Base-by-base conservation (phyloP, 306 rosid species). In the Cicer chorassanicum region DNA sequence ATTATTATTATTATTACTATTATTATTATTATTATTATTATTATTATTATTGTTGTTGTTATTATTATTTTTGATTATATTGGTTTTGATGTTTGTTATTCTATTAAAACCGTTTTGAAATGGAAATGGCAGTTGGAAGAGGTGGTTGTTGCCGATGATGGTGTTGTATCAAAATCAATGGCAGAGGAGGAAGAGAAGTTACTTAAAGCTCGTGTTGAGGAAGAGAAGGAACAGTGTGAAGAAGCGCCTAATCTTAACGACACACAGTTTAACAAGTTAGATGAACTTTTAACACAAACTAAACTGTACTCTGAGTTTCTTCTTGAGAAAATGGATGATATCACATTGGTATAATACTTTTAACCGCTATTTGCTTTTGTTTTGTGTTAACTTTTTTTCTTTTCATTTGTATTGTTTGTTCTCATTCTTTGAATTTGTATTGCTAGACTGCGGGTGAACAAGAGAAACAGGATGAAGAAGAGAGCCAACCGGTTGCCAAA, bases 271-370 rank as follows among this genome's bases (percentile, higher is more conserved):
- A 85, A 84, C 85, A 95, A 90, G 74, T 80, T 95, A 86, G 98
- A 95, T 63, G 99, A 95, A 84, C 97, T 95, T 67, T 76, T 95
- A 41, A 89, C 91, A 0, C 96, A 92, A 78, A 92, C 99, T 3
- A 95, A 92, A 73, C 81, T 95, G 16, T 92, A 86, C 86, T 85
- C 99, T 0, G 92, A 90, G 77, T 92, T 95, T 86, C 85, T 95
- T 73, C 80, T 92, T 14, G 98, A 95, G 89, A 95, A 95, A 81
- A 95, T 95, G 96, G 98, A 95, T 43, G 95, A 95, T 80, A 95
- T 95, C 59, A 83, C 92, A 21, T 48, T 75, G 60, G 99, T 92
- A 87, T 68, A 13, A 0, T 2, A 7, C 14, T 49, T 12, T 43
- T 68, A 9, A 8, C 1, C 49, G 6, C 57, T 42, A 14, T 44